A percentile compares a stretch with the other conserved stretches of the same genome.
Evolutionary conservation across 495 filamentous ascomycete genomes (phyloP).

Genomic region (Aspergillus nanangensis): DNA sequence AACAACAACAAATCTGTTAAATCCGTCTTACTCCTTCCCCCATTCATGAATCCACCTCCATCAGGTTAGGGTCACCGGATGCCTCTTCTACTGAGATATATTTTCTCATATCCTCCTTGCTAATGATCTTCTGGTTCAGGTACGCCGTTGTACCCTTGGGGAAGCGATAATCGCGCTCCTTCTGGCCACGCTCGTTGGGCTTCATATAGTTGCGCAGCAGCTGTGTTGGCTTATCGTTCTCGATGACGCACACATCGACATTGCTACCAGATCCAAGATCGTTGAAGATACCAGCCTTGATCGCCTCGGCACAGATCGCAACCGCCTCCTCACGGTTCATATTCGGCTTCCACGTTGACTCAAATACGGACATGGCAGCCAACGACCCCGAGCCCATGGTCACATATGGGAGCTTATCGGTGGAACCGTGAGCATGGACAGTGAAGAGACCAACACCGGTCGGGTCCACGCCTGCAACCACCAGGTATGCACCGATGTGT

Average conservation of each 20-base stretch:
- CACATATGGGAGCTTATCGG: constrained; percentile 98
- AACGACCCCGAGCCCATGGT: constrained; percentile 97
- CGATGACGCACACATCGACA: constrained; percentile 95
- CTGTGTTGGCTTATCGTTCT: constrained; percentile 79
- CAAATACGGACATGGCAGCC: constrained; percentile 97
- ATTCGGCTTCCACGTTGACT: constrained; percentile 86
- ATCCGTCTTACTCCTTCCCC: neutral
- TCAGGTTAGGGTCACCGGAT: constrained; percentile 55
- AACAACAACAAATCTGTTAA: neutral
- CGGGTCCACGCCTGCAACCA: constrained; percentile 95
- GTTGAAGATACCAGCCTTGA: constrained; percentile 98
- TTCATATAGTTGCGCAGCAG: constrained; percentile 85
- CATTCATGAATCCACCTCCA: constrained; percentile 83
- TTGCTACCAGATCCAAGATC: constrained; percentile 96
- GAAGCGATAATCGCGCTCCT: constrained; percentile 92
- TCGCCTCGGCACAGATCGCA: constrained; percentile 77
- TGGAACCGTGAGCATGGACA: constrained; percentile 96
- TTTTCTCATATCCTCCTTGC: constrained; percentile 88
- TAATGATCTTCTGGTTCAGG: constrained; percentile 90
- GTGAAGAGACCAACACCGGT: constrained; percentile 96
- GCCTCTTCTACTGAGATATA: constrained; percentile 91
- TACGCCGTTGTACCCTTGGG: constrained; percentile 83
- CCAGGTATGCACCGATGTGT: constrained; percentile 96
- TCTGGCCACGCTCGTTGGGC: constrained; percentile 87
- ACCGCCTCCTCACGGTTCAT: constrained; percentile 79